Evolutionary conservation across 768 basidiomycete genomes (phyloP).

Genomic region (Mycena latifolia): DNA sequence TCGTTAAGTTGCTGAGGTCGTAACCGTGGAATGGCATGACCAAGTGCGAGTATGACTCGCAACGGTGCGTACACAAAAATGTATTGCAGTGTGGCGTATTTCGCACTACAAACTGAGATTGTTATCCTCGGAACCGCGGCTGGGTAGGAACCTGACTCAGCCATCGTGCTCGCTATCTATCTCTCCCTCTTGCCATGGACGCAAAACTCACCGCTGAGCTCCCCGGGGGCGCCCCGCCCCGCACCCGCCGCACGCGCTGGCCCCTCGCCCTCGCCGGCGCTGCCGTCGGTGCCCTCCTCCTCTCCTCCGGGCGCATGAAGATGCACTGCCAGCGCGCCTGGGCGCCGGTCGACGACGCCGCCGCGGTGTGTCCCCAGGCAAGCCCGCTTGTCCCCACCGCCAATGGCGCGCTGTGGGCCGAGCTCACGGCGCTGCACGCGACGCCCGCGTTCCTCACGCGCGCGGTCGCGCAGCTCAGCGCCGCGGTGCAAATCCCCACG

Average conservation of each 20-base stretch:
- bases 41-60: no score
- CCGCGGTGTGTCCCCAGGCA: conserved; percentile 21
- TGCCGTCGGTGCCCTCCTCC: conserved; percentile 8
- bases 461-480: conserved; percentile 48
- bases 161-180: no score
- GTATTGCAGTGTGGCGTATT: no score
- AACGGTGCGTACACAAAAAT: no score
- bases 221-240: conserved; percentile 12
- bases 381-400: conserved; percentile 10
- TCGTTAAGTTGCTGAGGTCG: no score
- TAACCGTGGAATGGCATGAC: no score
- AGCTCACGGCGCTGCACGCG: conserved; percentile 24
- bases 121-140: no score
- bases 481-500: conserved; percentile 53
- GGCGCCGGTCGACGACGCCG: background rate
- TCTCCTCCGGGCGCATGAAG: background rate
- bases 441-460: conserved; percentile 43
- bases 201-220: conserved; percentile 12
- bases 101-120: no score
- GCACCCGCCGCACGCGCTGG: conserved; percentile 16
- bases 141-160: no score
- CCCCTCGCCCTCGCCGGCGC: background rate
- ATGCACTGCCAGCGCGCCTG: background rate
- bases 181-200: conserved; percentile 26
- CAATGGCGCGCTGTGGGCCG: conserved; percentile 28